Conservation (phyloP, 2,329 filamentous ascomycete species). For the Monilinia fructicola region DNA sequence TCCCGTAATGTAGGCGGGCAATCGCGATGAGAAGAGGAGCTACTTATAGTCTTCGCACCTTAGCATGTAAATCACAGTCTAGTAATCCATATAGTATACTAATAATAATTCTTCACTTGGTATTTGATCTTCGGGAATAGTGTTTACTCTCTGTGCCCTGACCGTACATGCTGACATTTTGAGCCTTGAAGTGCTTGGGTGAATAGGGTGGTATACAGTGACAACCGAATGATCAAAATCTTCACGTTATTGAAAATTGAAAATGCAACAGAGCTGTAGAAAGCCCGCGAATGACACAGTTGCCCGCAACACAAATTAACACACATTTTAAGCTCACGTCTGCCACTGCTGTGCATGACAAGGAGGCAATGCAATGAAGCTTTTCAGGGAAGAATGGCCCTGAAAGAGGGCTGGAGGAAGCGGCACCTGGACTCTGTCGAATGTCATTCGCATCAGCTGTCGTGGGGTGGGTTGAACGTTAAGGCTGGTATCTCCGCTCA, state of each 20-base stretch:
- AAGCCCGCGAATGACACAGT: slow-evolving; percentile 9
- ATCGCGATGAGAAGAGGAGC: not conserved
- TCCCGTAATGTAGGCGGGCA: not conserved
- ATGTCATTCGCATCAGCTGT: slow-evolving; percentile 13
- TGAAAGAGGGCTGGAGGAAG: not conserved
- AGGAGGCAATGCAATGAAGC: slow-evolving; percentile 9
- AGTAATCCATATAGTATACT: not conserved
- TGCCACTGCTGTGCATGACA: not conserved
- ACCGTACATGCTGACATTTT: slow-evolving; percentile 10
- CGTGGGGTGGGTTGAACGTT: slow-evolving; percentile 12
- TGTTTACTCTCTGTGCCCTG: not conserved
- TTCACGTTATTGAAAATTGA: not conserved
- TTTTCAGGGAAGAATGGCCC: slow-evolving; percentile 3
- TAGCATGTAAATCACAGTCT: not conserved
- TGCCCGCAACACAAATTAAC: not conserved
- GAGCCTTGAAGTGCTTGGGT: slow-evolving; percentile 10
- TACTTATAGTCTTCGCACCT: not conserved
- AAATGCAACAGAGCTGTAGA: slow-evolving; percentile 7
- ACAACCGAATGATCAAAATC: slow-evolving; percentile 3
- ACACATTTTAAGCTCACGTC: not conserved
- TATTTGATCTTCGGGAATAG: slow-evolving; percentile 4
- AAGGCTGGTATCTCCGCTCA: slow-evolving; percentile 18
- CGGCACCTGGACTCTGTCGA: slow-evolving; percentile 5
- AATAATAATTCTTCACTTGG: not conserved
- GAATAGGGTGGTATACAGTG: slow-evolving; percentile 8